Conservation (phyloP, 1,284 basidiomycete genomes). For the Fistulinella staudtii region DNA sequence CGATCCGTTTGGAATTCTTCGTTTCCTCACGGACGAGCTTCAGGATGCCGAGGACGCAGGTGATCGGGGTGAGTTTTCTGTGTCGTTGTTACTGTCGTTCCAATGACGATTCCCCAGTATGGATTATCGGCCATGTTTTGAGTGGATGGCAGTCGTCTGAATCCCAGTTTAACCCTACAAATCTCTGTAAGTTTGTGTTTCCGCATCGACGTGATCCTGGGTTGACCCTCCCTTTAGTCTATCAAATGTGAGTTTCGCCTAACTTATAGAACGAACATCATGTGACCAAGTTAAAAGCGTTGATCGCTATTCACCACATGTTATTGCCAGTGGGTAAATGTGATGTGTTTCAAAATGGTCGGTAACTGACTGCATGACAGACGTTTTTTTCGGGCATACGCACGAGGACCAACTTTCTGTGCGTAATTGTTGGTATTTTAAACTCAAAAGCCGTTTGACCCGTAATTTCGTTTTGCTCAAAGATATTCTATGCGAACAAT, state of each 20-base stretch:
- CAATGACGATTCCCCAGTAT: slow-evolving; percentile 42
- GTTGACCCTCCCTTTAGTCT: too few relatives aligned
- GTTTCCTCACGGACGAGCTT: slow-evolving; percentile 77
- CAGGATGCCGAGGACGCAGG: slow-evolving; percentile 68
- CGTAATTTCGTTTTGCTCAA: background rate
- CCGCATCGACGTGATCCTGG: too few relatives aligned
- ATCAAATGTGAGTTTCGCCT: slow-evolving; percentile 55
- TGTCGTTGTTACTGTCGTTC: background rate
- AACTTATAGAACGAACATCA: background rate
- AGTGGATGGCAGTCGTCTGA: slow-evolving; percentile 69
- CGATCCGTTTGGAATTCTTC: slow-evolving; percentile 71
- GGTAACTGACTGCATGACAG: slow-evolving; percentile 31
- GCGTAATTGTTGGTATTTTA: slow-evolving; percentile 2
- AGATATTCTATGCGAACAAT: slow-evolving; percentile 45
- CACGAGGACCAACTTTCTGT: slow-evolving; percentile 76
- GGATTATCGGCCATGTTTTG: slow-evolving; percentile 76
- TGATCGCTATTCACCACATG: slow-evolving; percentile 74
- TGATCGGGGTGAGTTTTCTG: slow-evolving; percentile 46
- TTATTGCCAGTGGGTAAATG: slow-evolving; percentile 60
- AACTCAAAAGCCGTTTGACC: background rate
- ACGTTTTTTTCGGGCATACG: slow-evolving; percentile 76
- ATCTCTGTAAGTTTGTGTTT: slow-evolving; percentile 62
- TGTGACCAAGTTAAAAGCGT: slow-evolving; percentile 44
- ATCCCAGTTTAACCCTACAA: slow-evolving; percentile 53
- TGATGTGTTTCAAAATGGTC: background rate